Percentiles rank a stretch among this genome's conserved stretches.
Evolutionary conservation across 805 yeast species (phyloP).

Genomic region (Torulaspora quercuum): DNA sequence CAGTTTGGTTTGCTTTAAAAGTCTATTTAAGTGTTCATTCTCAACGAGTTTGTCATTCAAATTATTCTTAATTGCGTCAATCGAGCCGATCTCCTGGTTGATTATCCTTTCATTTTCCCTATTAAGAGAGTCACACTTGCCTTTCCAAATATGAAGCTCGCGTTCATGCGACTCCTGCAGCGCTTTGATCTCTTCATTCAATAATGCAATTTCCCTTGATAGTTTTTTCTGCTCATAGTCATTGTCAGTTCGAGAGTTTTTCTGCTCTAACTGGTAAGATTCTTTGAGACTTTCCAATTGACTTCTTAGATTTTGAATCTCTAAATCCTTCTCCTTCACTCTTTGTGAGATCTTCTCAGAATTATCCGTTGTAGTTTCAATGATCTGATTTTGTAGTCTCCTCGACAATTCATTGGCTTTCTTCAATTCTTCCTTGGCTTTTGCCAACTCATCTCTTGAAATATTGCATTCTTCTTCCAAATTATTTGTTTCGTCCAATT

Average conservation of each 20-base stretch:
- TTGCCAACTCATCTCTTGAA: slow-evolving; percentile 10
- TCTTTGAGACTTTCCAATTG: slow-evolving; percentile 12
- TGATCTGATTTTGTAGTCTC: slow-evolving; percentile 20
- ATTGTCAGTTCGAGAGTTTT: slow-evolving; percentile 15
- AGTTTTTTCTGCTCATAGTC: slow-evolving; percentile 14
- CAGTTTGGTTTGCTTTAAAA: slow-evolving; percentile 11
- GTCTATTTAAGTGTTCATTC: slow-evolving; percentile 16
- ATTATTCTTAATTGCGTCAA: slow-evolving; percentile 13
- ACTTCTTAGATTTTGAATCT: slow-evolving; percentile 15
- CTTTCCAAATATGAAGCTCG: slow-evolving; percentile 19
- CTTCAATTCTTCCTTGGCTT: slow-evolving; percentile 8
- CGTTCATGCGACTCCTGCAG: slow-evolving; percentile 19
- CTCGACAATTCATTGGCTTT: slow-evolving; percentile 10
- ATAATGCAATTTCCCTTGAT: slow-evolving; percentile 18
- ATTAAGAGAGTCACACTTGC: slow-evolving; percentile 18
- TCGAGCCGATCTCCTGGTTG: slow-evolving; percentile 17
- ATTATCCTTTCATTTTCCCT: slow-evolving; percentile 19
- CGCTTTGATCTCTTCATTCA: slow-evolving; percentile 19
- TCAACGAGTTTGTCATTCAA: slow-evolving; percentile 16
- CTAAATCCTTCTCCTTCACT: slow-evolving; percentile 20
- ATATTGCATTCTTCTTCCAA: slow-evolving; percentile 1
- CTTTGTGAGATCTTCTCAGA: slow-evolving; percentile 21
- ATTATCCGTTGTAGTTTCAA: slow-evolving; percentile 22
- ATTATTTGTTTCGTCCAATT: background rate
- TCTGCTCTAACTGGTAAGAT: slow-evolving; percentile 12